Evolutionary conservation across 768 basidiomycete genomes (phyloP), one percentile per base, ranked within the genome.

Genomic region (Butyriboletus loyo): DNA sequence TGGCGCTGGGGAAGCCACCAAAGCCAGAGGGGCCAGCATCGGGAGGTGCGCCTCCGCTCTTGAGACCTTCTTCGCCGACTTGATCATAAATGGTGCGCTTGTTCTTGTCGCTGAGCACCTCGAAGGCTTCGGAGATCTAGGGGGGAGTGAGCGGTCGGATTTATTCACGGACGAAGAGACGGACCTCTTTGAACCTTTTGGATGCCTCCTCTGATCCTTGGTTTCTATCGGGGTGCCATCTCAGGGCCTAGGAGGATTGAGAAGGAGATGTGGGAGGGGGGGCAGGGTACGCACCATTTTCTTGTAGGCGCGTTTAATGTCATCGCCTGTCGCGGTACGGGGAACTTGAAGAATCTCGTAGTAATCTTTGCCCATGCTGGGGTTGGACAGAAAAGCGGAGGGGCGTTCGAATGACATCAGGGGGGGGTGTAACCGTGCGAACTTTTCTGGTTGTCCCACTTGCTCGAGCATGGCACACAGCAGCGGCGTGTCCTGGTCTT

Each of bases 221-320:
- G 65, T 97, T 96, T 35, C 94, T 81, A 68, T 97, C 94, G 34
- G 95, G 95, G 70, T 98, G 96, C 86, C 90, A 91, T 82, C 91
- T 93, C 68, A 97, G 69, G 42, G 93, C 92, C 88, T 81, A 76
- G 35, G 52, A 4, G 25, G 44, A 10, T 34, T 35, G 28, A 48
- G 45, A 38, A 35, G 53, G 31, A 38, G 59, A 42, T 7, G 30
- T 51, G 3, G 47, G 54, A 21, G 31, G 7, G 3, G 0, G n/a
- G 7, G 1, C 17, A 13, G n/a, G 30, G 10, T 21, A 8, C 8
- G 5, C 69, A 85, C 89, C 83, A 91, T 90, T 73, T 94, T 94
- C 81, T 94, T 95, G 80, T 93, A 95, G 1, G 90, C 95, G 61
- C 85, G 89, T 73, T 97, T 98, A 65, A 98, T 88, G 10, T 88